Evolutionary conservation across 495 filamentous ascomycete species (phyloP), one percentile per base, ranked within the genome.

Genomic region (Aspergillus funiculosus): DNA sequence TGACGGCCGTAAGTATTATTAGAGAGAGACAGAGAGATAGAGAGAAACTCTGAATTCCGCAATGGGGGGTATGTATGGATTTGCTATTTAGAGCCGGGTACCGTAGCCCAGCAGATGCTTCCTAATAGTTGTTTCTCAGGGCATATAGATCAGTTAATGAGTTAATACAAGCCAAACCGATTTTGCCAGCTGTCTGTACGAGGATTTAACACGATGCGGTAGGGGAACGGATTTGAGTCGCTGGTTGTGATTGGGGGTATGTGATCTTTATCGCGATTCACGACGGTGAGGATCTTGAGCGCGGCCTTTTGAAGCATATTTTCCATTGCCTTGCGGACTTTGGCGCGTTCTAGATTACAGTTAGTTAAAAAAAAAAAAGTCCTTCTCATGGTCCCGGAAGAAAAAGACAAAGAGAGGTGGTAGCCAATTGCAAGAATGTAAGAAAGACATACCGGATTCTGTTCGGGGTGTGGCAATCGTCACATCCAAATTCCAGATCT

Each of bases 241-340:
- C 80, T 90, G 6, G 87, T 91, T 18, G 89, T 96, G 46, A 98
- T 97, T 36, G 92, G 94, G 21, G 92, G 92, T 56, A 98, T 95
- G 67, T 98, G 92, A 58, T 95, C 88, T 62, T 94, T 95, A 55
- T 95, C 85, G 9, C 75, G 65, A 63, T 94, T 94, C 49, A 87
- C 92, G 22, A 82, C 81, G 35, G 78, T 80, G 15, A 96, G 75
- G 51, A 95, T 89, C 60, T 94, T 94, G 70, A 94, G 75, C 32
- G 87, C 82, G 2, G 89, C 82, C 46, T 86, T 86, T 22, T 88
- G 82, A 25, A 98, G 78, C 51, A 85, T 88, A 28, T 83, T 83
- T 48, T 86, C 86, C 80, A 94, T 94, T 19, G 87, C 87, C 48
- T 78, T 82, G 56, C 89, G 82, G 46, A 92, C 86, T 64, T 94